Evolutionary conservation across 1,139 yeast species (phyloP), one percentile per base, ranked within the genome.

Genomic region (Candida frijolesensis): DNA sequence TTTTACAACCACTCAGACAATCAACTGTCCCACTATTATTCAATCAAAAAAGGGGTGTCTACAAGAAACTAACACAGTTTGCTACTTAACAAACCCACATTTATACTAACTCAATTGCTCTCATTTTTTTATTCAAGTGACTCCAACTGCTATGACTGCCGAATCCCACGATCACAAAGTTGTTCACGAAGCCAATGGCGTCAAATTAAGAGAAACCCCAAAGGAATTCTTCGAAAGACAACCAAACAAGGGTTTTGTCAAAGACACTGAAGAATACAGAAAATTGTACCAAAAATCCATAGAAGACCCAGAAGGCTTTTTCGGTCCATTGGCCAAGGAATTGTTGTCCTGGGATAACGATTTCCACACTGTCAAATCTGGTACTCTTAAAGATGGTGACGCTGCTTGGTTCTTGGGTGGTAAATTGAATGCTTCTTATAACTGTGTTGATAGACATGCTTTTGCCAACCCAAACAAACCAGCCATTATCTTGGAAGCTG

Each of bases 341-440:
- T 79, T 84, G 55, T 78, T 94, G 59, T 76, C 82, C 62, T 94
- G 98, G 98, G 92, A 88, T 70, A 83, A 77, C 59, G 95, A 87
- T 56, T 94, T 89, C 72, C 74, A 79, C 62, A 80, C 84, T 52
- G 96, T 89, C 51, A 79, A 80, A 60, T 66, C 83, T 43, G 97
- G 97, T 25, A 79, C 87, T 57, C 85, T 85, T 60, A 74, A 78
- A 58, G 66, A 83, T 61, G 89, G 87, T 52, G 88, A 84, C 63
- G 79, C 88, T 9, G 81, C 90, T 29, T 88, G 95, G 95, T 88
- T 87, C 66, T 67, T 86, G 44, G 85, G 83, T 60, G 95, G 95
- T 53, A 81, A 85, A 65, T 71, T 88, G 64, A 88, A 88, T 63
- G 94, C 95, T 18, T 80, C 83, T 53, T 87, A 84, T 71, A 88